Percentiles rank a stretch among this genome's conserved stretches.
These are phyloP conservation scores for Agaricus blazei DNA, from an alignment of 768 basidiomycete genomes.

Conservation along the genomic window DNA sequence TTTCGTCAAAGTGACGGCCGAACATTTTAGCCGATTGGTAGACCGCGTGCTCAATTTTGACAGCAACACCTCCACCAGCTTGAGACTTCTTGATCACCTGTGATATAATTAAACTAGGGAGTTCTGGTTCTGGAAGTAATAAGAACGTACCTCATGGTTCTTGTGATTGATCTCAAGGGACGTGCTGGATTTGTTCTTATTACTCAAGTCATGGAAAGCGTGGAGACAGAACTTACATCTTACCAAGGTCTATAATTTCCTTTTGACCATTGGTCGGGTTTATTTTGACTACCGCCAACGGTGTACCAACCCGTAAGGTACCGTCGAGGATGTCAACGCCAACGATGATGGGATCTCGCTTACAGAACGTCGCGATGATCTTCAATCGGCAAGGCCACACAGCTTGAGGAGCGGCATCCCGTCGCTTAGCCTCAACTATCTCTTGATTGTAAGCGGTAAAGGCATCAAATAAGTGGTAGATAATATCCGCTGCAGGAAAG, in stretches of 20 bases:
- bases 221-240: conserved; percentile 60
- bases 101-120: conserved; percentile 4
- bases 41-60: conserved; percentile 97
- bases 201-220: not conserved
- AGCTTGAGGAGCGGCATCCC: conserved; percentile 89
- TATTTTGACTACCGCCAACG: conserved; percentile 90
- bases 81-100: conserved; percentile 91
- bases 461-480: conserved; percentile 95
- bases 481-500: conserved; percentile 78
- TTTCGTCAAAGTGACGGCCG: conserved; percentile 93
- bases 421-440: conserved; percentile 87
- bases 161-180: conserved; percentile 99
- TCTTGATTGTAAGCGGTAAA: conserved; percentile 93
- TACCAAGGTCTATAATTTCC: conserved; percentile 88
- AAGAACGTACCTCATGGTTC: conserved; percentile 56
- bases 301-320: conserved; percentile 85
- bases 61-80: conserved; percentile 93
- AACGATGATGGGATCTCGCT: conserved; percentile 95
- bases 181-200: conserved; percentile 46
- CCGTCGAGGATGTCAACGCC: conserved; percentile 97
- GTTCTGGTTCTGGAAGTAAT: not conserved
- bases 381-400: conserved; percentile 96
- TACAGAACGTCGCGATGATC: conserved; percentile 90
- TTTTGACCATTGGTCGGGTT: conserved; percentile 85
- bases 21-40: conserved; percentile 95